These are phyloP conservation scores for Peronospora destructor DNA, from an alignment of 352 stramenopile species.

Conservation along the genomic window DNA sequence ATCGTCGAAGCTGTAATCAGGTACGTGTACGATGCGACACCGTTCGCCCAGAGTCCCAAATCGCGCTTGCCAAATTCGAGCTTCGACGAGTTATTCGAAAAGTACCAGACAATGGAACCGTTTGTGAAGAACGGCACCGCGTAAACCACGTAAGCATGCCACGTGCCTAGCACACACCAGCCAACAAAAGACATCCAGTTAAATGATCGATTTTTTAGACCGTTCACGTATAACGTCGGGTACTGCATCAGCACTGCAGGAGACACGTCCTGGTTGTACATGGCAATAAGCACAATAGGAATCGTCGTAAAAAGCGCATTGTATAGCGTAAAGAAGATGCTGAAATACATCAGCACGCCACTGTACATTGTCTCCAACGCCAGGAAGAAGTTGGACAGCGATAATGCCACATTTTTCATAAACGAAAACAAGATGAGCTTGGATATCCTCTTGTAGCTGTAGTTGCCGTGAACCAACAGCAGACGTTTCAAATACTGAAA, in stretches of 20 bases:
- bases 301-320: constrained; percentile 88
- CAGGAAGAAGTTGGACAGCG: constrained; percentile 82
- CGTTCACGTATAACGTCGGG: constrained; percentile 83
- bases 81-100: constrained; percentile 41
- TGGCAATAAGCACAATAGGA: constrained; percentile 84
- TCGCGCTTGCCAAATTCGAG: constrained; percentile 65
- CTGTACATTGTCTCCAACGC: constrained; percentile 82
- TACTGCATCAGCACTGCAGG: constrained; percentile 86
- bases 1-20: constrained; percentile 81
- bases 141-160: constrained; percentile 86
- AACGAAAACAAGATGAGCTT: constrained; percentile 87
- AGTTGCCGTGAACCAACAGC: constrained; percentile 82
- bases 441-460: constrained; percentile 88
- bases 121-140: constrained; percentile 80
- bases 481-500: constrained; percentile 80
- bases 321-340: constrained; percentile 87
- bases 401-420: constrained; percentile 86
- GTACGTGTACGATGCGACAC: constrained; percentile 80
- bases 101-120: constrained; percentile 81
- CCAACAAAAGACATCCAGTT: constrained; percentile 86
- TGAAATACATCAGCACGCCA: constrained; percentile 84
- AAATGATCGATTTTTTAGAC: constrained; percentile 83
- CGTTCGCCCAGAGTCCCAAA: constrained; percentile 70
- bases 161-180: constrained; percentile 78
- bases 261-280: constrained; percentile 89